These are phyloP conservation scores for Amphicarpaea edgeworthii DNA, from an alignment of 306 rosid genomes.

Conservation along the genomic window DNA sequence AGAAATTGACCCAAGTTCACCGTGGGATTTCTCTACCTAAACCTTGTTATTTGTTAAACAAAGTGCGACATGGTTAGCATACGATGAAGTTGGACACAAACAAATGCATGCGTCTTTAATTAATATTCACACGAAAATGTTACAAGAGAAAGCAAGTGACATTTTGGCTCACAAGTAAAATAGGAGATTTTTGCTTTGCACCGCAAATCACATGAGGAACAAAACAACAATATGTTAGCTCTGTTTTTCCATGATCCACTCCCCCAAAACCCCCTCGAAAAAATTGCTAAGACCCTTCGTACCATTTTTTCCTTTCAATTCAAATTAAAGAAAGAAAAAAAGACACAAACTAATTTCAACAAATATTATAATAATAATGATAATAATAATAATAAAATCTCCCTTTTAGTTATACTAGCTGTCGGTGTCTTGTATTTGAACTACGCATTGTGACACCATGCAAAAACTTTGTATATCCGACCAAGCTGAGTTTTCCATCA, in stretches of 20 bases:
- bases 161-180: constrained; percentile 53
- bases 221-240: constrained; percentile 57
- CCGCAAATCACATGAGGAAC: constrained; percentile 56
- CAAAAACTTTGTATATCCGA: constrained; percentile 86
- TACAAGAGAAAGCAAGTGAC: constrained; percentile 48
- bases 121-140: constrained; percentile 53
- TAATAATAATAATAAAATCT: constrained; percentile 20
- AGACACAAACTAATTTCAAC: constrained; percentile 56
- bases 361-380: background rate
- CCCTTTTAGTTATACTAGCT: constrained; percentile 48
- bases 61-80: background rate
- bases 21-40: constrained; percentile 32
- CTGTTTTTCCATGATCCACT: constrained; percentile 45
- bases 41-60: constrained; percentile 17
- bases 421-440: constrained; percentile 73
- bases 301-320: constrained; percentile 48
- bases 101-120: constrained; percentile 34
- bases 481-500: constrained; percentile 86
- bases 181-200: constrained; percentile 54
- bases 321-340: constrained; percentile 15
- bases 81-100: constrained; percentile 43
- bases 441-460: constrained; percentile 87
- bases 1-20: constrained; percentile 28
- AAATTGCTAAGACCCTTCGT: constrained; percentile 45
- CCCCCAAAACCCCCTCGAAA: constrained; percentile 29